phyloP scores from a whole-genome alignment of 495 filamentous ascomycete species.

The Hypoxylon trugodes region DNA sequence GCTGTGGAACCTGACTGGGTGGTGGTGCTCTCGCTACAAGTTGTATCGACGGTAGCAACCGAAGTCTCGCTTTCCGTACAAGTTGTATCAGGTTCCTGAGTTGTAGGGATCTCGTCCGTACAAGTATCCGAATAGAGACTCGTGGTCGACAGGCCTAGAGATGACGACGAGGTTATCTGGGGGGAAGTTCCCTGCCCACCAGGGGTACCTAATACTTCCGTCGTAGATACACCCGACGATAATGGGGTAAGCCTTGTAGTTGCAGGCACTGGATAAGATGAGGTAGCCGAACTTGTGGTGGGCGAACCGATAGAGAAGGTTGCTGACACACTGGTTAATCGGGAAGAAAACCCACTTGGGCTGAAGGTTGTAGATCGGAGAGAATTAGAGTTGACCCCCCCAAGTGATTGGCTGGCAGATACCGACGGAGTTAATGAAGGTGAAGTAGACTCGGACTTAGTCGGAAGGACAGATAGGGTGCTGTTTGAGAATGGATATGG shows the following conservation, averaged over 20 bases:
- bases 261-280: constrained; percentile 24
- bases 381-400: not conserved
- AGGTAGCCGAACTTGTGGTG: constrained; percentile 10
- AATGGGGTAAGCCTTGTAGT: constrained; percentile 7
- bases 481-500: constrained; percentile 18
- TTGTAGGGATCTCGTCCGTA: constrained; percentile 24
- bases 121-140: constrained; percentile 29
- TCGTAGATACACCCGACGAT: not conserved
- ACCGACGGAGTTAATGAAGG: constrained; percentile 1
- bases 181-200: constrained; percentile 21
- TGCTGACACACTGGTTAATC: not conserved
- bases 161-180: constrained; percentile 12
- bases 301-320: constrained; percentile 3
- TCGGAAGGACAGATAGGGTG: constrained; percentile 2
- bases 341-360: constrained; percentile 14
- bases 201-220: constrained; percentile 8
- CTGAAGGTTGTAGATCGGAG: constrained; percentile 28
- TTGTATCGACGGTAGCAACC: constrained; percentile 30
- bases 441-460: not conserved
- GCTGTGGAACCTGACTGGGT: constrained; percentile 27
- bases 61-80: constrained; percentile 40
- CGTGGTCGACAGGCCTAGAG: not conserved
- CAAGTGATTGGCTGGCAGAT: constrained; percentile 1
- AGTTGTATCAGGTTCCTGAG: constrained; percentile 37
- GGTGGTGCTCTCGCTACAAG: constrained; percentile 39